Base-by-base conservation (phyloP, 495 filamentous ascomycete genomes). In the Aspergillus hancockii region DNA sequence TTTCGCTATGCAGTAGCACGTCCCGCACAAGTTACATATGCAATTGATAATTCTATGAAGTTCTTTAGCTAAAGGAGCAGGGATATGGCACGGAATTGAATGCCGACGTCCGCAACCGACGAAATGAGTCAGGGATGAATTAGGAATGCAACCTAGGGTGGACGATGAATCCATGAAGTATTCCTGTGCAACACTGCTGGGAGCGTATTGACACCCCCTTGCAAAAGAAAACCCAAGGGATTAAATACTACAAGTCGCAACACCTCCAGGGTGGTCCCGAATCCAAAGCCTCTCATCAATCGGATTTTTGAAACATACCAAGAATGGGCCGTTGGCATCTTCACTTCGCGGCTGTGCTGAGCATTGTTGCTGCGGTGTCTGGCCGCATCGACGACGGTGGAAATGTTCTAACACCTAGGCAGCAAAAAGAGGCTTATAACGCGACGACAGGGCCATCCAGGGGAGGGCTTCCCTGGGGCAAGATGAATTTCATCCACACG, bases 401-500 rank as follows among this genome's bases (percentile, higher is more conserved):
- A 36, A 13, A 7, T 6, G 32, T 36, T 38, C 16, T 53, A 12
- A 18, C 16, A 22, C 51, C 31, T 36, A 30, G 36, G 22, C 31
- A 53, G 21, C 51, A 53, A 36, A 38, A 53, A n/a, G 78, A 75
- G 47, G 71, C 77, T 13, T 64, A 66, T 31, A 68, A 71, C 56
- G 74, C 77, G n/a, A 68, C 66, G 4, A 65, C 67, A 16, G 23
- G 59, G 21, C 76, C 78, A 30, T 36, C 32, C 7, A 67, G 63
- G 38, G 67, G 60, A 6, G 75, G 71, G 30, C 60, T 80, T 4
- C 69, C 71, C 64, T 80, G 77, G 75, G 76, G 77, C 21, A 68
- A 79, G 57, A 58, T 80, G 50, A 80, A 80, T 53, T 75, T 79
- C 49, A 60, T 79, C 16, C 77, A 79, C 46, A 80, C 75, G 1